Evolutionary conservation across 1,284 basidiomycete species (phyloP), one percentile per base, ranked within the genome.

Genomic region (Cutaneotrichosporon sp.): DNA sequence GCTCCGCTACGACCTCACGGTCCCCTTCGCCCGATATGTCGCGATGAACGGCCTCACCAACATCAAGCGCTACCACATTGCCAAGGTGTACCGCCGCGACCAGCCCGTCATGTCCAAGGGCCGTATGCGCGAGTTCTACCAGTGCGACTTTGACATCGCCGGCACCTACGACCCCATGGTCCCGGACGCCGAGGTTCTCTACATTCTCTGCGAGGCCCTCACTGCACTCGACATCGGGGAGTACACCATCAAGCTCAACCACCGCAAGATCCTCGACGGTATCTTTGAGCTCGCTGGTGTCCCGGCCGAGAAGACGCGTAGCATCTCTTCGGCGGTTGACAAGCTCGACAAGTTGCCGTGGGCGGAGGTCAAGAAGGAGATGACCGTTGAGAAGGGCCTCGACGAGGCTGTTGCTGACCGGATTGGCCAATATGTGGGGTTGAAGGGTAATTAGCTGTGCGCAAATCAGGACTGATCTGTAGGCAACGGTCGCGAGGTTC

Each of bases 101-200:
- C 93, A 88, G 67, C 94, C 96, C 1, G 93, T 94, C 54, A 93
- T 98, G 88, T 87, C 86, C 49, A 98, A 99, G 77, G 94, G 94
- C 4, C 82, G 94, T 33, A 97, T 98, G 91, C 82, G 94, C 59
- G 94, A 99, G 77, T 98, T 98, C 72, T 93, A 90, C 70, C 94
- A 99, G 77, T 97, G 94, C 61, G 94, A 98, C 75, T 89, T 97
- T 66, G 96, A 98, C 75, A 93, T 98, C 59, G 84, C 89, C n/a
- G 94, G 94, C 22, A 70, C 75, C 7, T 94, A 88, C 83, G 94
- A 99, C 74, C 77, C 90, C 4, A 98, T 99, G 94, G 87, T 99
- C 49, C 90, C 94, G 14, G 96, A 98, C 70, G 88, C 90, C 2
- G 96, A 98, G 72, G 78, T 96, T 31, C 81, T 98, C 52, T 86